Evolutionary conservation across 2,329 filamentous ascomycete genomes (phyloP), one percentile per base, ranked within the genome.

Genomic region (Diaporthe citrichinensis): DNA sequence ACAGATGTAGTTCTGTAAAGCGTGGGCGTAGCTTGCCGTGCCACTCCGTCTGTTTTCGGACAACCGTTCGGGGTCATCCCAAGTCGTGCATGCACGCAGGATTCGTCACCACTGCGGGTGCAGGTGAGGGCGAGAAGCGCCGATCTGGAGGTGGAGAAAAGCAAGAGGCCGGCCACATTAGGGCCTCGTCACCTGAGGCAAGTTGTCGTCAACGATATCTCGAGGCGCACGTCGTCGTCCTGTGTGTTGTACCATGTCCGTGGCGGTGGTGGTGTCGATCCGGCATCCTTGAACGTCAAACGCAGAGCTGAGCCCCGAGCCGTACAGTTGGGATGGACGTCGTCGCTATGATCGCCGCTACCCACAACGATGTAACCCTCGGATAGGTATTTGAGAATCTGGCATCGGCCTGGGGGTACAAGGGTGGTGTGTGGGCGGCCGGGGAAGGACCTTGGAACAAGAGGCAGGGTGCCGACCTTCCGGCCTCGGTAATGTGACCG

Each of bases 311-410:
- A 69, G 49, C 49, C 49, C 23, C 7, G 65, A 73, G 71, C 71
- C 71, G 71, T 53, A 65, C 71, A 65, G 71, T 61, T 62, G 71
- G 71, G 71, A 65, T 73, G 71, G 46, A 73, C 49, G 71, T 73
- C 51, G 71, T 73, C 71, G 71, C 71, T 36, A 65, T 65, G 71
- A 73, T 73, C 71, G 71, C 71, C 71, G 71, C 71, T 65, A 73
- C n/a, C 71, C 51, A 61, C 71, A 65, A 34, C 71, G 71, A 73
- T 73, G 71, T 73, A 73, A 73, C 71, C 46, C 71, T 73, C 46
- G 36, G 58, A 31, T 65, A 59, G 46, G 65, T 55, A 41, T 39
- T 65, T 73, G 46, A 73, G 46, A 73, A 65, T 31, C 71, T 65
- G 58, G 46, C 71, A 65, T 53, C 31, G 58, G 46, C 34, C 34